Conservation (phyloP, 257 asterid species). For the Fraxinus quadrangulata region DNA sequence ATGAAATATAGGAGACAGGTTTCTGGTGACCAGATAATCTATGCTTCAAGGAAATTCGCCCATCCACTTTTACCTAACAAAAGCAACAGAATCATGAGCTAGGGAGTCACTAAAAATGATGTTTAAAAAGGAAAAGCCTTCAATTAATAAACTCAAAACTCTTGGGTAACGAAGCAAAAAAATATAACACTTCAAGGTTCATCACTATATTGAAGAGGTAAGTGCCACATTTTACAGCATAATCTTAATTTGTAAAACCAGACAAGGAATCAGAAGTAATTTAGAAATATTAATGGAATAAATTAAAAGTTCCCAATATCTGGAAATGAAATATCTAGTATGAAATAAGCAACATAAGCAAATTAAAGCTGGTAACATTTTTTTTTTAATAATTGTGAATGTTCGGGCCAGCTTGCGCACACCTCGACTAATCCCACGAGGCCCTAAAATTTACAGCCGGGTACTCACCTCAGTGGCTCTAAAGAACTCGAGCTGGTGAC, state of each 20-base stretch:
- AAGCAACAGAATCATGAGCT: neutral
- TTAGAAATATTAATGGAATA: neutral
- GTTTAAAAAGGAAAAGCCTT: neutral
- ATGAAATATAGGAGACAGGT: constrained; percentile 22
- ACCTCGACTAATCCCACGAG: no score
- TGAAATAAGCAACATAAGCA: neutral
- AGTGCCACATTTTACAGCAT: neutral
- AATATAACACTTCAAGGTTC: neutral
- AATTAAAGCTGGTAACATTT: neutral
- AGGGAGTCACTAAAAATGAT: no score
- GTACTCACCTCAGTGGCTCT: no score
- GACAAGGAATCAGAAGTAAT: neutral
- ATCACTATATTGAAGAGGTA: neutral
- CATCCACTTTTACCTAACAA: constrained; percentile 23
- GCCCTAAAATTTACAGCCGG: no score
- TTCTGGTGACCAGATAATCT: constrained; percentile 24
- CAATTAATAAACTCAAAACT: neutral
- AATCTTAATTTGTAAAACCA: neutral
- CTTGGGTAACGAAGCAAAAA: neutral
- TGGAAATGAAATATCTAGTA: neutral
- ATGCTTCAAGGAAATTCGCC: constrained; percentile 16
- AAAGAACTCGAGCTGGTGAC: no score
- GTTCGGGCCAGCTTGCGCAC: no score
- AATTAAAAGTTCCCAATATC: neutral
- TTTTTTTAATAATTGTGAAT: no score